A percentile compares a stretch with the other conserved stretches of the same genome.
Evolutionary conservation across 352 stramenopile genomes (phyloP).

Genomic region (Phytophthora pistaciae): DNA sequence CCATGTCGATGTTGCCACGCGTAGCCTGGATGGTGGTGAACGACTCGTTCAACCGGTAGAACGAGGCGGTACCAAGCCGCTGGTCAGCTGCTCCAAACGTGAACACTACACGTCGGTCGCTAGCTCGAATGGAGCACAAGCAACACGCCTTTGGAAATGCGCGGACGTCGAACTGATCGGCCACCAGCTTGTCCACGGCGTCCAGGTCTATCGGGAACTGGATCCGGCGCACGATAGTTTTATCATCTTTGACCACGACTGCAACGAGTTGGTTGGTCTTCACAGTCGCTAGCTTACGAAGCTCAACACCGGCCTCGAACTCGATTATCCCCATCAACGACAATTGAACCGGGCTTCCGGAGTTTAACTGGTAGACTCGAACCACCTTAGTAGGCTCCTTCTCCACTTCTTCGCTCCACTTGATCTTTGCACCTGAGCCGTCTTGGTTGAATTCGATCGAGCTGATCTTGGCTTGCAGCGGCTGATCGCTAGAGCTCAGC

Average conservation of each 20-base stretch:
- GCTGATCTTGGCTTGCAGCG: background rate
- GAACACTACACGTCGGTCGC: conserved; percentile 27
- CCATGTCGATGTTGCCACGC: conserved; percentile 12
- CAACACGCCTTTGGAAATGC: conserved; percentile 18
- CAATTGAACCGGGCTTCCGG: background rate
- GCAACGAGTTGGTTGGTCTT: conserved; percentile 20
- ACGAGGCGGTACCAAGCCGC: conserved; percentile 12
- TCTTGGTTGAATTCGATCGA: background rate
- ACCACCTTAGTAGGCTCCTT: conserved; percentile 30
- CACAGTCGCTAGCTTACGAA: conserved; percentile 22
- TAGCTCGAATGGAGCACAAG: conserved; percentile 25
- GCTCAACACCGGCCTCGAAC: conserved; percentile 13
- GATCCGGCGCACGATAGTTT: conserved; percentile 25
- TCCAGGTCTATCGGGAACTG: conserved; percentile 4
- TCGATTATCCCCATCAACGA: conserved; percentile 20
- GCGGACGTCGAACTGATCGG: conserved; percentile 7
- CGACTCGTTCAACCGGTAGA: conserved; percentile 34
- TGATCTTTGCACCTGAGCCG: background rate
- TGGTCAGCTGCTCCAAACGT: background rate
- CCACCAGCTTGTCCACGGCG: background rate
- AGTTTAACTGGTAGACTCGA: conserved; percentile 9
- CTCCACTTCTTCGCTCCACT: conserved; percentile 23
- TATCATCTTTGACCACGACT: conserved; percentile 20
- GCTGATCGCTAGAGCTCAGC: background rate
- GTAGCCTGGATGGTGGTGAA: conserved; percentile 26